Evolutionary conservation across 768 basidiomycete species (phyloP), one percentile per base, ranked within the genome.

Genomic region (Pilatotrama ljubarskyi): DNA sequence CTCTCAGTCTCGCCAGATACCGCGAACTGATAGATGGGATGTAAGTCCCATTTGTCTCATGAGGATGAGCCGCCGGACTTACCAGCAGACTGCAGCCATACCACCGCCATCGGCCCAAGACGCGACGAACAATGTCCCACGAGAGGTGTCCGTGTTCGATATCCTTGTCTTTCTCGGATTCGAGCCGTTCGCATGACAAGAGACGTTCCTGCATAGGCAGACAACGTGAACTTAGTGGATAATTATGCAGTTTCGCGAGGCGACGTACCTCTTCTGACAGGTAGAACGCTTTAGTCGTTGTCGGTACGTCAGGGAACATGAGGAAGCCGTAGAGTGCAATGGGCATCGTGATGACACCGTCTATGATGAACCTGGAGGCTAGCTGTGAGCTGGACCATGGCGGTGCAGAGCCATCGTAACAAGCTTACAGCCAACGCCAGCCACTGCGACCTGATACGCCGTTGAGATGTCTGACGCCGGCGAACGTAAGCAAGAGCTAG

Each of bases 291-390:
- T 72, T 79, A 2, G 86, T 88, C 0, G 82, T 85, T 15, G 79
- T 74, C 0, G 88, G 89, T 8, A 85, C 77, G 68, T 89, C 86
- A 15, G 90, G 91, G 69, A 91, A 91, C 35, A 88, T 76, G 26
- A 87, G 65, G 68, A 88, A 90, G 0, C 87, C 87, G 68, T 87
- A 88, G 8, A 88, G 66, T 1, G 88, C 87, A 61, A 90, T 85
- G 0, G 87, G 87, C 15, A 88, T 70, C 4, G 87, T 87, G 50
- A 88, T 87, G n/a, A 86, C 72, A 3, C 86, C 86, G 66, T 88
- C 86, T 42, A 87, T 82, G 59, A 89, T 82, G 69, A 88, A 87
- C 17, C 83, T 85, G 64, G 36, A 66, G 3, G 22, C 0, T 7
- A 5, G 2, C 3, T 40, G 40, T 6, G 37, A 42, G 14, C 41